A percentile compares a stretch with the other conserved stretches of the same genome.
phyloP scores from a whole-genome alignment of 495 filamentous ascomycete species.

The Daldinia childiae region DNA sequence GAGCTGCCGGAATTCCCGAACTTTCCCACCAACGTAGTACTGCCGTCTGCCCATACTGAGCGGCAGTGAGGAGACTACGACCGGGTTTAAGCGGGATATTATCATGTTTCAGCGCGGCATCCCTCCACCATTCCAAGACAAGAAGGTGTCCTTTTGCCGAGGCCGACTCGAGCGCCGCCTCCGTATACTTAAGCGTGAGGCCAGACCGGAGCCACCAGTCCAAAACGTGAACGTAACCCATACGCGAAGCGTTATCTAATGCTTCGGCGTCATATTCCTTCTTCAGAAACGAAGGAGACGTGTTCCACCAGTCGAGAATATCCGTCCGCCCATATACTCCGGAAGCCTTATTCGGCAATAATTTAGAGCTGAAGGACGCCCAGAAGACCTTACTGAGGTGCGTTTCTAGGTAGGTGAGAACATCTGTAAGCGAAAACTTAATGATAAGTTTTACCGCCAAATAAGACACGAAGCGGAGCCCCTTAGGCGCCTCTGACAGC shows the following conservation, averaged over 20 bases:
- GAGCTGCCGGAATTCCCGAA: slow-evolving; percentile 75
- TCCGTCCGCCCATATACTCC: slow-evolving; percentile 85
- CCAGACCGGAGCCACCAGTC: slow-evolving; percentile 92
- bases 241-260: slow-evolving; percentile 83
- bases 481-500: slow-evolving; percentile 70
- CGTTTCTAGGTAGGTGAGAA: slow-evolving; percentile 83
- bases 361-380: slow-evolving; percentile 80
- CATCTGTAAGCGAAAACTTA: slow-evolving; percentile 81
- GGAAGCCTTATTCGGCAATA: slow-evolving; percentile 84
- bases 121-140: slow-evolving; percentile 92
- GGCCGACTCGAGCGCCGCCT: slow-evolving; percentile 85
- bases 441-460: slow-evolving; percentile 88
- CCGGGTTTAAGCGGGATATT: slow-evolving; percentile 72
- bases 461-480: slow-evolving; percentile 77
- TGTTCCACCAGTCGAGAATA: slow-evolving; percentile 87
- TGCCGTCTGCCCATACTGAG: slow-evolving; percentile 76
- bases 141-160: slow-evolving; percentile 81
- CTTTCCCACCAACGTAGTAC: slow-evolving; percentile 85
- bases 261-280: slow-evolving; percentile 81
- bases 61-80: slow-evolving; percentile 79
- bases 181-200: slow-evolving; percentile 82
- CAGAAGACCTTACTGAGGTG: slow-evolving; percentile 81
- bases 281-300: slow-evolving; percentile 75
- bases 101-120: slow-evolving; percentile 59
- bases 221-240: slow-evolving; percentile 83